Conservation (phyloP, 768 basidiomycete species). For the Russula sp. region DNA sequence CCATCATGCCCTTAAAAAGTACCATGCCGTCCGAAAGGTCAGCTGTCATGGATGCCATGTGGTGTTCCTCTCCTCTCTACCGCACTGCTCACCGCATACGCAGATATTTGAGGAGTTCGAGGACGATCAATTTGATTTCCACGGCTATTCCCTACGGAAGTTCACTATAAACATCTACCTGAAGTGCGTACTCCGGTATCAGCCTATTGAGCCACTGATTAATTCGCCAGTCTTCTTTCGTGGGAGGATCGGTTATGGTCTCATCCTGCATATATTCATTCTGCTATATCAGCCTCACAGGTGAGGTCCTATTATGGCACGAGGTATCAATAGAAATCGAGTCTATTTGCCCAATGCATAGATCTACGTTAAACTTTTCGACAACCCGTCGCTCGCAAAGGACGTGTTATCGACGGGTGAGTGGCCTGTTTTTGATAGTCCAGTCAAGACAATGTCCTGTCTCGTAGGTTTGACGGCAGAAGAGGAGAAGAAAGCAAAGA, state of each 20-base stretch:
- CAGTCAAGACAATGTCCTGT: conserved; percentile 14
- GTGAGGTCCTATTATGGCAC: conserved; percentile 34
- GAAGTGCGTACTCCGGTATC: conserved; percentile 48
- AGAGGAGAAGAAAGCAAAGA: conserved; percentile 75
- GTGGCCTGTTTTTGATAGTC: conserved; percentile 13
- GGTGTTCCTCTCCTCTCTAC: not conserved
- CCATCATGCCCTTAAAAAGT: conserved; percentile 81
- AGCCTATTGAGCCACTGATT: not conserved
- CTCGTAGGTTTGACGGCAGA: conserved; percentile 43
- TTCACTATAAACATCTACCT: conserved; percentile 83
- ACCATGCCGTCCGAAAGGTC: conserved; percentile 69
- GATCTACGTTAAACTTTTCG: conserved; percentile 71
- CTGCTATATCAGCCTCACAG: conserved; percentile 64
- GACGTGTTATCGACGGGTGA: conserved; percentile 29
- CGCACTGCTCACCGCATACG: not conserved
- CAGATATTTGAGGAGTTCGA: conserved; percentile 83
- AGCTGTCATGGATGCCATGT: conserved; percentile 17
- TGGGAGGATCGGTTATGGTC: conserved; percentile 81
- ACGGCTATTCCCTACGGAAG: conserved; percentile 87
- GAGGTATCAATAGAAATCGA: not conserved
- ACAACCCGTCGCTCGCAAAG: conserved; percentile 59
- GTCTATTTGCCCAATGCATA: conserved; percentile 29
- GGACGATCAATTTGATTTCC: conserved; percentile 98
- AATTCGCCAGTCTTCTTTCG: conserved; percentile 52
- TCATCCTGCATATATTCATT: conserved; percentile 68